Base-by-base conservation (phyloP, 371 early-diverging fungal genomes). In the Zychaea mexicana region DNA sequence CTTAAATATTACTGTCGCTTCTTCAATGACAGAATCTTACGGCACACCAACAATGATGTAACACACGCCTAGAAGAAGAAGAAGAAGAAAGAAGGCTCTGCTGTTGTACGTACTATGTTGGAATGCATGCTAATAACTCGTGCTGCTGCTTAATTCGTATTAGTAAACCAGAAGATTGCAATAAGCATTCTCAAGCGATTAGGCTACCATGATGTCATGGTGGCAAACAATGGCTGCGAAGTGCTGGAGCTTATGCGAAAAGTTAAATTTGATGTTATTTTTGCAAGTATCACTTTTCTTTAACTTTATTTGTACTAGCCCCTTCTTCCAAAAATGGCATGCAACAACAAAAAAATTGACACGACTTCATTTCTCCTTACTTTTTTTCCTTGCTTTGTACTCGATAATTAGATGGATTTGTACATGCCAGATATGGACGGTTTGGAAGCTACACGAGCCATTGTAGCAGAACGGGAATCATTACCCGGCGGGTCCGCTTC, bases 111-210 rank as follows among this genome's bases (percentile, higher is more conserved):
- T n/a, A n/a, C n/a, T n/a, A n/a, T n/a, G n/a, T n/a, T n/a, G n/a
- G n/a, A n/a, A n/a, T n/a, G n/a, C n/a, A n/a, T n/a, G n/a, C n/a
- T 36, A 7, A 36, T 36, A 36, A 36, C 7, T 36, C 7, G 38
- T 15, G 42, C 4, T 42, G 4, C n/a, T 42, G 2, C 15, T 0
- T 8, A 15, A 0, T 36, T 36, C 4, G 15, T 27, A 31, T 22
- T 62, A 76, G 83, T 86, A 42, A 86, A 86, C 59, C 86, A 86
- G 69, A 84, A 81, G 57, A 81, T 86, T 57, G 85, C 85, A 17
- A 74, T 82, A 10, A 82, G 85, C 21, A 84, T 84, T 30, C 68
- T 86, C 24, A 83, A 81, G 60, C 65, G 85, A 33, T 60, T 86
- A 19, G 86, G 86, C 0, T 86, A 86, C 61, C 64, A 72, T n/a